Evolutionary conservation across 192 early-diverging fungal species (phyloP).

Genomic region (Fimicolochytrium jonesii): DNA sequence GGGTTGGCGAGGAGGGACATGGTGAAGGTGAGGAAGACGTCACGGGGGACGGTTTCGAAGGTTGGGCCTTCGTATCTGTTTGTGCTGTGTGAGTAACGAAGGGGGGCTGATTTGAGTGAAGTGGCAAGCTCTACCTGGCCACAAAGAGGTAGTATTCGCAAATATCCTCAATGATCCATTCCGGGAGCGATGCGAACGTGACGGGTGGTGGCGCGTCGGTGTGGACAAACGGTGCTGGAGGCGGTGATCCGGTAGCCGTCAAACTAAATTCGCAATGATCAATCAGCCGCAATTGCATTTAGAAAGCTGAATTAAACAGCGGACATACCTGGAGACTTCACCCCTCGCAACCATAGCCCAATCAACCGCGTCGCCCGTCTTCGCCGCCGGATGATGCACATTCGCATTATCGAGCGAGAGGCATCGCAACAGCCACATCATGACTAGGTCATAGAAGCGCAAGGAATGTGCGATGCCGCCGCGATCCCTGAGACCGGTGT

Average conservation of each 20-base stretch:
- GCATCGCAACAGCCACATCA: constrained; percentile 81
- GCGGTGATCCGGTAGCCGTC: too few relatives aligned
- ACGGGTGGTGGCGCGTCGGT: constrained; percentile 50
- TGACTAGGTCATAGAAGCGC: constrained; percentile 84
- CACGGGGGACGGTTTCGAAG: constrained; percentile 43
- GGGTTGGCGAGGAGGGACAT: constrained; percentile 79
- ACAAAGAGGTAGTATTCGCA: constrained; percentile 75
- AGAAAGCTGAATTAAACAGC: too few relatives aligned
- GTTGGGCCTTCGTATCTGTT: constrained; percentile 38
- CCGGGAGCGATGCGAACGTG: constrained; percentile 75
- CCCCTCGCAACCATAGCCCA: constrained; percentile 38
- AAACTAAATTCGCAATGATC: too few relatives aligned
- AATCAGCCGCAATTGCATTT: too few relatives aligned
- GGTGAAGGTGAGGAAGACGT: constrained; percentile 57
- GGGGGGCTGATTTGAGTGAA: too few relatives aligned
- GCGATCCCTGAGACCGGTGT: constrained; percentile 74
- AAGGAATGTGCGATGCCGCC: constrained; percentile 58
- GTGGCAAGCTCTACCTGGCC: constrained; percentile 56
- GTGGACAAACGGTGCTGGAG: too few relatives aligned
- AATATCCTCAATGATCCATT: constrained; percentile 90
- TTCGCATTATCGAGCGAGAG: constrained; percentile 29
- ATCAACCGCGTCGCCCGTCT: constrained; percentile 3
- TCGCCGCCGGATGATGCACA: constrained; percentile 13
- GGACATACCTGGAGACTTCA: too few relatives aligned
- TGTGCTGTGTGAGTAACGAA: too few relatives aligned